Percentiles rank a stretch among this genome's conserved stretches.
Conservation (phyloP, 306 rosid species). For the Gleditsia sinensis region DNA sequence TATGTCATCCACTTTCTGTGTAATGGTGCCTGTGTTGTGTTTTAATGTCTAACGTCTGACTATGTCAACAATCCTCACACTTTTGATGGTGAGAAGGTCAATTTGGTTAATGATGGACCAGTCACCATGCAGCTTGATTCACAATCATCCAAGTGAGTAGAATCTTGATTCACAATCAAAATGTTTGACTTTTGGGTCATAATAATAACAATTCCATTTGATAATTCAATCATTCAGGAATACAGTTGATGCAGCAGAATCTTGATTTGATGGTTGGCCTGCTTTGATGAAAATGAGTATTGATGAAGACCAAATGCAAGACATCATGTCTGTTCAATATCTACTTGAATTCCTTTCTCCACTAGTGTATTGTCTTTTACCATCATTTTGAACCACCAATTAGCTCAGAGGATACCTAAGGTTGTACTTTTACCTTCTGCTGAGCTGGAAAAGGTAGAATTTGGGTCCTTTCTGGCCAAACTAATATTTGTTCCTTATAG, state of each 20-base stretch:
- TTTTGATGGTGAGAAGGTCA: constrained; percentile 57
- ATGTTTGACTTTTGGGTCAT: neutral
- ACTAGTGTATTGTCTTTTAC: neutral
- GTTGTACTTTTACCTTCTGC: neutral
- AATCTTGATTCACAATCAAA: constrained; percentile 10
- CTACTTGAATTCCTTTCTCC: constrained; percentile 21
- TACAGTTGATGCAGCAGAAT: constrained; percentile 38
- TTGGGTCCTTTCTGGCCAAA: neutral
- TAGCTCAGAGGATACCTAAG: constrained; percentile 7
- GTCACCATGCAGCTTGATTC: constrained; percentile 96
- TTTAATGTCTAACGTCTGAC: neutral
- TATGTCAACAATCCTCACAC: constrained; percentile 19
- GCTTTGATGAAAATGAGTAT: constrained; percentile 20
- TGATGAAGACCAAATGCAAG: constrained; percentile 27
- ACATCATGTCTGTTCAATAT: constrained; percentile 6
- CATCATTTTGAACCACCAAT: constrained; percentile 16
- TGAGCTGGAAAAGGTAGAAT: neutral
- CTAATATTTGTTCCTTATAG: neutral
- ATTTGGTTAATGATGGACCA: constrained; percentile 91
- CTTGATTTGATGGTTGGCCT: constrained; percentile 35
- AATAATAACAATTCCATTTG: neutral
- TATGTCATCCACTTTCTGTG: neutral
- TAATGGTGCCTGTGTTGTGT: constrained; percentile 6
- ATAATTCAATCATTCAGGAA: constrained; percentile 42
- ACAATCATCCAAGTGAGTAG: constrained; percentile 68